Evolutionary conservation across 352 stramenopile species (phyloP).

Genomic region (Phytopythium helicoides): DNA sequence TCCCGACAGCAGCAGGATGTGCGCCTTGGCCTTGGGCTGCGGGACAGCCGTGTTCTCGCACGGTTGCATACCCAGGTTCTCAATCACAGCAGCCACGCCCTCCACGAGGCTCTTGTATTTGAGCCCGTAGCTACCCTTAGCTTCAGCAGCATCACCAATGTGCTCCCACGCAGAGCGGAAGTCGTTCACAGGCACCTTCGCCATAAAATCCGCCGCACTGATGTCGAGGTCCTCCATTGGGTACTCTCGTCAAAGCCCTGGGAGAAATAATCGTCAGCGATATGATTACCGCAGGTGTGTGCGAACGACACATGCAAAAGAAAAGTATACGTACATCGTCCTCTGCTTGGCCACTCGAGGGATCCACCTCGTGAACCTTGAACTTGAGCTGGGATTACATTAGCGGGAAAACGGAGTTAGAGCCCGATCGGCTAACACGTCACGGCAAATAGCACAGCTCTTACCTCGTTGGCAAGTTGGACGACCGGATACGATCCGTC

Average conservation of each 20-base stretch:
- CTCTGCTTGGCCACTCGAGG: constrained; percentile 90
- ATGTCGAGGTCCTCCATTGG: constrained; percentile 97
- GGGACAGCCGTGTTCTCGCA: constrained; percentile 93
- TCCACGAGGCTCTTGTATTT: constrained; percentile 97
- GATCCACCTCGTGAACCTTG: constrained; percentile 94
- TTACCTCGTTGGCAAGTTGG: constrained; percentile 91
- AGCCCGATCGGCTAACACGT: not conserved
- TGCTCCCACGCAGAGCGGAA: constrained; percentile 97
- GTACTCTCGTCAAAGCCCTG: constrained; percentile 98
- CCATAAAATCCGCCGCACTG: constrained; percentile 95
- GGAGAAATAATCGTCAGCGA: no score
- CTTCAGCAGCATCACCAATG: constrained; percentile 92
- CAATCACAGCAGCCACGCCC: constrained; percentile 93
- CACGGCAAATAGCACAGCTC: no score
- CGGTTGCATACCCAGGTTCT: constrained; percentile 97
- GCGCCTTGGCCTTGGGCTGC: constrained; percentile 90
- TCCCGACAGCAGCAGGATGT: constrained; percentile 96
- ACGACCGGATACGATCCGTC: constrained; percentile 80
- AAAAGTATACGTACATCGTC: constrained; percentile 43
- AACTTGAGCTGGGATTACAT: constrained; percentile 89
- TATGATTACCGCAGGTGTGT: no score
- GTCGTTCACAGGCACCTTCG: constrained; percentile 94
- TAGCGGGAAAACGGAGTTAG: constrained; percentile 3
- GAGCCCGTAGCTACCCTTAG: constrained; percentile 95
- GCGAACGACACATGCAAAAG: not conserved